Conservation (phyloP, 164 flowering plant genomes). For the Protea cynaroides region DNA sequence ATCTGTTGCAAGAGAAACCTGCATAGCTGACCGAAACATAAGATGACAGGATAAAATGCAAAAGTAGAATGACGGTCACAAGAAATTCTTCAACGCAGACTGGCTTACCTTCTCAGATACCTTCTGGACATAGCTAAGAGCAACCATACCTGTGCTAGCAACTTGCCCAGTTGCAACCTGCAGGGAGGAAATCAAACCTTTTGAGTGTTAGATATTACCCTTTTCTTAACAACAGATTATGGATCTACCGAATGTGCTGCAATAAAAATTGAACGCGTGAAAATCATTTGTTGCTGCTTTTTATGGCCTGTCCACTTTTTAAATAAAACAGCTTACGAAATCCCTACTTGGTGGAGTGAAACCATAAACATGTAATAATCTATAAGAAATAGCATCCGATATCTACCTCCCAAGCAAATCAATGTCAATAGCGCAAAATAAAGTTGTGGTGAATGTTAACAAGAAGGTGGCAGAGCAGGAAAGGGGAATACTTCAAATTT, state of each 20-base stretch:
- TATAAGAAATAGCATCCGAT: no score
- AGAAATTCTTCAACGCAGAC: neutral
- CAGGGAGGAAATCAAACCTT: conserved; percentile 6
- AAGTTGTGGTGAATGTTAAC: no score
- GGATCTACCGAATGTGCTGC: no score
- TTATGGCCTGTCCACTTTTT: neutral
- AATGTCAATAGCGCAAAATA: no score
- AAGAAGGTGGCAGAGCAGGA: no score
- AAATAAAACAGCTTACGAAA: no score
- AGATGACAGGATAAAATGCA: neutral
- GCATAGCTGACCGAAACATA: conserved; percentile 1
- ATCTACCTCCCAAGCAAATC: no score
- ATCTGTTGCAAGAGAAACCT: conserved; percentile 94
- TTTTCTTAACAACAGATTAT: no score
- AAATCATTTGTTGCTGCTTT: neutral
- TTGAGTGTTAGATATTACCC: neutral
- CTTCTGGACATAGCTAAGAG: conserved; percentile 89
- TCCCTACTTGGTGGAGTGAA: neutral
- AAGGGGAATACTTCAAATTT: no score
- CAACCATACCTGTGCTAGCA: conserved; percentile 88
- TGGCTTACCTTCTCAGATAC: conserved; percentile 81
- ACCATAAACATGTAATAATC: no score
- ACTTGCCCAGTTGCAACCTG: conserved; percentile 96
- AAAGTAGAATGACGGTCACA: neutral
- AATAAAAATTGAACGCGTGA: no score